Evolutionary conservation across 108 stramenopile species (phyloP).

Genomic region (Nitzschia palea): DNA sequence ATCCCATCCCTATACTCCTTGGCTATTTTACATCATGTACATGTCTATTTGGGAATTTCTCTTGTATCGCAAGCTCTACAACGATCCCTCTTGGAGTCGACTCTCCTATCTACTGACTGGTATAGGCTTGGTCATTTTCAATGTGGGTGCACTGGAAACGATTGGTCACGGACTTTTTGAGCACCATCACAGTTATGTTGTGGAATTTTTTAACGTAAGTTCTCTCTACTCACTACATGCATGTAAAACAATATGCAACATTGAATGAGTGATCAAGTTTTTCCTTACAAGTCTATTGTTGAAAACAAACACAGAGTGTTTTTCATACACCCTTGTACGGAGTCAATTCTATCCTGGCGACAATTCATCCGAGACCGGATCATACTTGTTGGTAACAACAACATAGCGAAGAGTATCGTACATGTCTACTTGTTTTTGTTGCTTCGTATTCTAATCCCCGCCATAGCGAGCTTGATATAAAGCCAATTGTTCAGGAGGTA

Average conservation of each 20-base stretch:
- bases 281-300: too few relatives aligned
- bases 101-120: slow-evolving; percentile 1
- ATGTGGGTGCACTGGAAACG: slow-evolving; percentile 25
- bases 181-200: slow-evolving; percentile 32
- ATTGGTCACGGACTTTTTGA: slow-evolving; percentile 33
- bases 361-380: slow-evolving; percentile 13
- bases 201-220: slow-evolving; percentile 28
- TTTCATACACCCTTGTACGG: slow-evolving; percentile 33
- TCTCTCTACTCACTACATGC: too few relatives aligned
- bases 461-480: slow-evolving; percentile 69
- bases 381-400: slow-evolving; percentile 20
- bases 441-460: not conserved
- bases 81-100: slow-evolving; percentile 5
- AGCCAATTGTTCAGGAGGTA: slow-evolving; percentile 72
- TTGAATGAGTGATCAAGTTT: too few relatives aligned
- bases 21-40: slow-evolving; percentile 31
- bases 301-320: slow-evolving; percentile 18
- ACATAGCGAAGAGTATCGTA: not conserved
- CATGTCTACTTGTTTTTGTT: too few relatives aligned
- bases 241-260: too few relatives aligned
- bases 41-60: slow-evolving; percentile 27
- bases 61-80: slow-evolving; percentile 8
- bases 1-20: slow-evolving; percentile 14
- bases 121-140: slow-evolving; percentile 9
- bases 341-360: slow-evolving; percentile 19